A percentile compares a stretch with the other conserved stretches of the same genome.
These are phyloP conservation scores for Gracilaria domingensis DNA, from an alignment of 23 red algal genomes.

Conservation along the genomic window DNA sequence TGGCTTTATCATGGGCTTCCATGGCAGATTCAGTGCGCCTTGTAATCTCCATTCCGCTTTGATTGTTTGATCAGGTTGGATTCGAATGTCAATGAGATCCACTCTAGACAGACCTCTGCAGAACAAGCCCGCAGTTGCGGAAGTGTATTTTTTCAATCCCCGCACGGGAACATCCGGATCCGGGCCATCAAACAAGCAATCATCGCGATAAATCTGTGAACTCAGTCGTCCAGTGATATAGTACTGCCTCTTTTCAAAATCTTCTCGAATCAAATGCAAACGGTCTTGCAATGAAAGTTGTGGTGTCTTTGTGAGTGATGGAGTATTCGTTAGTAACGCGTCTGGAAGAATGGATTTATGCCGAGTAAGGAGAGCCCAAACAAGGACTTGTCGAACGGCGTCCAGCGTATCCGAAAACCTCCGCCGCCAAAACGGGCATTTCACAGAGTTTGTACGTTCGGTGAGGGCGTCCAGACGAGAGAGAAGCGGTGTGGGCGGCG, in stretches of 20 bases:
- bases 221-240: constrained; percentile 72
- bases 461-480: constrained; percentile 33
- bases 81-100: constrained; percentile 56
- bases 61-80: constrained; percentile 6
- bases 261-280: constrained; percentile 52
- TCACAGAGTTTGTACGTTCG: constrained; percentile 40
- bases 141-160: constrained; percentile 56
- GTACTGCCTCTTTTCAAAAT: constrained; percentile 71
- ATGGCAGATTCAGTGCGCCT: constrained; percentile 68
- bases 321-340: neutral
- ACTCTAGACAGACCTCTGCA: constrained; percentile 40
- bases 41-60: constrained; percentile 68
- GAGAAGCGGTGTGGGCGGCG: constrained; percentile 12
- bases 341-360: constrained; percentile 64
- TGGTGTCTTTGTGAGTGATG: constrained; percentile 3
- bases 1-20: constrained; percentile 67
- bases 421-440: constrained; percentile 78
- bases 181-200: constrained; percentile 74
- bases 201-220: constrained; percentile 48
- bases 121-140: constrained; percentile 64
- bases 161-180: constrained; percentile 70
- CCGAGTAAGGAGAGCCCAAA: constrained; percentile 36
- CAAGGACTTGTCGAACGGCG: constrained; percentile 20
- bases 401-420: constrained; percentile 68
- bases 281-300: neutral